Conservation (phyloP, 129 eudicot genomes). For the Lactuca saligna region DNA sequence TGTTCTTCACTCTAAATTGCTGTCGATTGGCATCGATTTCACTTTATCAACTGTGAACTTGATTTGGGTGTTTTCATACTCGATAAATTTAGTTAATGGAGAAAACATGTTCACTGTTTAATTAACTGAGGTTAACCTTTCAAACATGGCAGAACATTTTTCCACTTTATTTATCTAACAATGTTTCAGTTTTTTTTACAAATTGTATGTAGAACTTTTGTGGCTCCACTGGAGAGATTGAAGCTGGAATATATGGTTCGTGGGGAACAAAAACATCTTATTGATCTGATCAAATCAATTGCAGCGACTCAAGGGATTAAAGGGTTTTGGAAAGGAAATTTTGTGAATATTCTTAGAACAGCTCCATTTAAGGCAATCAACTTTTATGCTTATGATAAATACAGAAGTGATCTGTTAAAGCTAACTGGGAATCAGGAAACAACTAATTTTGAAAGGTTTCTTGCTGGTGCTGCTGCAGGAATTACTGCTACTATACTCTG, state of each 20-base stretch:
- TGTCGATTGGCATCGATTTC: not conserved
- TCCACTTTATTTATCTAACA: not conserved
- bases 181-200: not conserved
- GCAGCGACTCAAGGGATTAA: conserved; percentile 78
- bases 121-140: too few species aligned
- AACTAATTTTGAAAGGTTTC: conserved; percentile 76
- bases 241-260: conserved; percentile 96
- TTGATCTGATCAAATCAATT: conserved; percentile 64
- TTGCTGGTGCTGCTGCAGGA: conserved; percentile 99
- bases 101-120: too few species aligned
- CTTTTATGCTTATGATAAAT: conserved; percentile 91
- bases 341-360: conserved; percentile 90
- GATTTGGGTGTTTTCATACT: too few species aligned
- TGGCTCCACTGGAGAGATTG: conserved; percentile 93
- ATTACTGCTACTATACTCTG: conserved; percentile 92
- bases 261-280: conserved; percentile 80
- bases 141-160: too few species aligned
- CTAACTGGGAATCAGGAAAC: conserved; percentile 76
- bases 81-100: too few species aligned
- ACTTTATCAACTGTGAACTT: not conserved
- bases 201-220: conserved; percentile 63
- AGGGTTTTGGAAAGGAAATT: conserved; percentile 99
- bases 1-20: not conserved
- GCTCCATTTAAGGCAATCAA: conserved; percentile 97
- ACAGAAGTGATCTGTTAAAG: conserved; percentile 69